Evolutionary conservation across 202 grass and related monocot species (phyloP).

Genomic region (Panicum virgatum): DNA sequence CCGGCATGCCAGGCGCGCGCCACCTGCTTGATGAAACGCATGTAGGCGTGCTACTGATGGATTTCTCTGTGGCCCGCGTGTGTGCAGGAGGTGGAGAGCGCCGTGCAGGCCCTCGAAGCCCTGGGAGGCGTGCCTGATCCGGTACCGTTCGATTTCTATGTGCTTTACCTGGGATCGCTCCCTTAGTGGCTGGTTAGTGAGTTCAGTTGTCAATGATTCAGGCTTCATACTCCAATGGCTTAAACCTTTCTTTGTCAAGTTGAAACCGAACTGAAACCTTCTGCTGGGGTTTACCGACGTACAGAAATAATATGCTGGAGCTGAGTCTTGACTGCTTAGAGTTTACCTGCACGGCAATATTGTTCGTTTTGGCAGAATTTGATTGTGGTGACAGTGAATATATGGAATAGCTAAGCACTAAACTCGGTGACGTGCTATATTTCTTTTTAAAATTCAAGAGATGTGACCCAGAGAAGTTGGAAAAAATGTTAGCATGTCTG

Average conservation of each 20-base stretch:
- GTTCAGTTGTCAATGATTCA: background rate
- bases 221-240: background rate
- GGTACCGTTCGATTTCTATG: slow-evolving; percentile 22
- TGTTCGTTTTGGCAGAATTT: slow-evolving; percentile 7
- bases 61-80: background rate
- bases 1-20: background rate
- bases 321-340: background rate
- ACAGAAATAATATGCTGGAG: background rate
- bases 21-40: slow-evolving; percentile 11
- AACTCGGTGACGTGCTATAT: background rate
- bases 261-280: background rate
- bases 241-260: background rate
- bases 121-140: slow-evolving; percentile 71
- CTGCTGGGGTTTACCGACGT: background rate
- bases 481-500: background rate
- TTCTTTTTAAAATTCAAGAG: slow-evolving; percentile 8
- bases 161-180: background rate
- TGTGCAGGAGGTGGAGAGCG: slow-evolving; percentile 70
- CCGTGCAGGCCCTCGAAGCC: slow-evolving; percentile 66
- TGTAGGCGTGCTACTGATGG: background rate
- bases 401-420: background rate
- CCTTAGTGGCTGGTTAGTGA: background rate
- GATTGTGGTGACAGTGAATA: background rate
- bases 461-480: background rate
- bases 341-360: background rate